phyloP scores from a whole-genome alignment of 2,329 filamentous ascomycete species.

The Hansfordia pulvinata region DNA sequence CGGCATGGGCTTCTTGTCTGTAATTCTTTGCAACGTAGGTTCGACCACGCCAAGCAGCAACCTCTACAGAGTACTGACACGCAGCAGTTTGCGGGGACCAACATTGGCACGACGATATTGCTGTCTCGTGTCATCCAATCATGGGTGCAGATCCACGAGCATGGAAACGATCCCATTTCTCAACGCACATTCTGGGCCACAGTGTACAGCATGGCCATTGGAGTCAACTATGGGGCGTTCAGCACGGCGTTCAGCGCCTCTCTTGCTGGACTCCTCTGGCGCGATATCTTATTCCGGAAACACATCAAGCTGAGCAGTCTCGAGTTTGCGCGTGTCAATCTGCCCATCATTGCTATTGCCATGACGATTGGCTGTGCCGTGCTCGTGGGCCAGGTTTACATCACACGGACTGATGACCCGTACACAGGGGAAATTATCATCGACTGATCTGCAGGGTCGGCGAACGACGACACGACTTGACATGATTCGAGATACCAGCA shows the following conservation, averaged over 20 bases:
- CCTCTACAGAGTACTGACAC: constrained; percentile 6
- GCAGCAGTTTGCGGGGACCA: constrained; percentile 57
- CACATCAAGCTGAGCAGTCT: constrained; percentile 49
- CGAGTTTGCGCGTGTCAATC: constrained; percentile 56
- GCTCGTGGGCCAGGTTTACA: constrained; percentile 50
- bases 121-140: constrained; percentile 56
- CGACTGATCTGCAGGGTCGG: no score
- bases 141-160: constrained; percentile 47
- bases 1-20: constrained; percentile 61
- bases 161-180: constrained; percentile 33
- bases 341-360: constrained; percentile 56
- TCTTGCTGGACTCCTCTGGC: constrained; percentile 58
- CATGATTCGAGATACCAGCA: no score
- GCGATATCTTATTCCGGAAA: constrained; percentile 55
- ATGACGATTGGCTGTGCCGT: constrained; percentile 52
- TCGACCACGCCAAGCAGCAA: not conserved
- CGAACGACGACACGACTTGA: no score
- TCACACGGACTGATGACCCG: constrained; percentile 28
- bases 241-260: constrained; percentile 61
- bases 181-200: constrained; percentile 61
- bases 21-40: constrained; percentile 59
- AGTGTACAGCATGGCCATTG: constrained; percentile 61
- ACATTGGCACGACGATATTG: constrained; percentile 64
- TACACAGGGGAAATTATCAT: no score
- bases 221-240: constrained; percentile 64